A percentile compares a stretch with the other conserved stretches of the same genome.
phyloP scores from a whole-genome alignment of 768 basidiomycete species.

The Boletus sp. region DNA sequence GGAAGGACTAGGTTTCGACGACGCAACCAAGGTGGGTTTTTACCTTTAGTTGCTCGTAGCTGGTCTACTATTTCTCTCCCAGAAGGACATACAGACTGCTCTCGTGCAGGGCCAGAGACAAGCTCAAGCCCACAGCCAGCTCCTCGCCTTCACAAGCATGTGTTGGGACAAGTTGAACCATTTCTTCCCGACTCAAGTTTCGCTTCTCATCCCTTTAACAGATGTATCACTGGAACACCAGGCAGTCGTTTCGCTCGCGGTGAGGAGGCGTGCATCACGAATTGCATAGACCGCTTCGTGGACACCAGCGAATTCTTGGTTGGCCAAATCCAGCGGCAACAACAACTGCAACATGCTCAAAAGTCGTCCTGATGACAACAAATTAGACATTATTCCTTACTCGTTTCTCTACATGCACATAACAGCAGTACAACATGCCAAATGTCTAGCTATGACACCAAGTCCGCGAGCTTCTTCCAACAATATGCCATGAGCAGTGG shows the following conservation, averaged over 20 bases:
- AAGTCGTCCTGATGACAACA: constrained; percentile 6
- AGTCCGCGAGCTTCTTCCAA: constrained; percentile 40
- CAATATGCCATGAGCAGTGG: constrained; percentile 53
- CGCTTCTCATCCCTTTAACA: constrained; percentile 31
- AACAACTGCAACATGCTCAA: constrained; percentile 46
- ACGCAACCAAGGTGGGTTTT: constrained; percentile 62
- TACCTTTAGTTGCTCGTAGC: not conserved
- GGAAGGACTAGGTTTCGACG: constrained; percentile 56
- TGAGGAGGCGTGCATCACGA: constrained; percentile 80
- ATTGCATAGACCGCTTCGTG: constrained; percentile 91
- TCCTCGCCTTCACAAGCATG: constrained; percentile 77
- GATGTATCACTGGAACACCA: constrained; percentile 79
- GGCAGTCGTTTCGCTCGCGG: constrained; percentile 73
- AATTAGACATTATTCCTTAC: not conserved
- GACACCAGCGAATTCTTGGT: constrained; percentile 86
- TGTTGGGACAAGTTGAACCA: constrained; percentile 89
- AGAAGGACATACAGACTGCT: constrained; percentile 84
- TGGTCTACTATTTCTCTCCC: constrained; percentile 6
- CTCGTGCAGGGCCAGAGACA: constrained; percentile 82
- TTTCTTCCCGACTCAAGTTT: not conserved
- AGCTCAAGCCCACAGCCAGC: constrained; percentile 68
- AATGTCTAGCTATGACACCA: constrained; percentile 16
- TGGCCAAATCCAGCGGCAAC: constrained; percentile 51
- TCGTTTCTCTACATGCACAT: constrained; percentile 4
- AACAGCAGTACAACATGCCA: constrained; percentile 6